Evolutionary conservation across 192 early-diverging fungal genomes (phyloP), one percentile per base, ranked within the genome.

Genomic region (Podila minutissima): DNA sequence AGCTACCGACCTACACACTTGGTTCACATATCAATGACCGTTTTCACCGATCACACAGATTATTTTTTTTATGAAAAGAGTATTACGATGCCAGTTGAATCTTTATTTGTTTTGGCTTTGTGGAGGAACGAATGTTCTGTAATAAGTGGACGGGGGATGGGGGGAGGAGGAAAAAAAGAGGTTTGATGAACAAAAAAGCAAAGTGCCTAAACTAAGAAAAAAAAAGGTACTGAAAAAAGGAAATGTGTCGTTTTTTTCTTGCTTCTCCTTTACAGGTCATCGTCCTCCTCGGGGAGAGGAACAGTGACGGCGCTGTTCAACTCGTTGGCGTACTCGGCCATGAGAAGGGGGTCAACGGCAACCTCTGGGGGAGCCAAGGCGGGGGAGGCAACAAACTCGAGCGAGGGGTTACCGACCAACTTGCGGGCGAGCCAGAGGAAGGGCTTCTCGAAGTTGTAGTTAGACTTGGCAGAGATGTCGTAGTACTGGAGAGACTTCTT

Each of bases 401-500:
- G 90, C 86, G 94, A 92, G 66, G 93, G 86, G 89, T 99, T 96
- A 53, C 97, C 98, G 69, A 94, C 88, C 69, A 99, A 90, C 93
- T 99, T 98, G 74, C 98, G 93, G 29, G 97, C 97, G 71, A 99
- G 93, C 97, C 97, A 99, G 75, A 99, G 90, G 95, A 99, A 99
- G 66, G 98, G 98, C 94, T 99, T 99, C 90, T 99, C 98, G 84
- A 99, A 99, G 92, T 99, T 99, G 91, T 99, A 99, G 93, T 99
- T 99, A 84, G 90, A 92, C 92, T 99, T 99, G 82, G 98, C 98
- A 66, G 93, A 95, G 85, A 99, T 99, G 86, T 99, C 98, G 88
- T 99, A 99, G 93, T 99, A 99, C 91, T 99, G 98, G 46, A 99
- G 92, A 88, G 98, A 99, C 94, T 99, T 98, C 92, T 99, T 99